These are phyloP conservation scores for Fusarium albosuccineum DNA, from an alignment of 2,329 filamentous ascomycete genomes.

Conservation along the genomic window DNA sequence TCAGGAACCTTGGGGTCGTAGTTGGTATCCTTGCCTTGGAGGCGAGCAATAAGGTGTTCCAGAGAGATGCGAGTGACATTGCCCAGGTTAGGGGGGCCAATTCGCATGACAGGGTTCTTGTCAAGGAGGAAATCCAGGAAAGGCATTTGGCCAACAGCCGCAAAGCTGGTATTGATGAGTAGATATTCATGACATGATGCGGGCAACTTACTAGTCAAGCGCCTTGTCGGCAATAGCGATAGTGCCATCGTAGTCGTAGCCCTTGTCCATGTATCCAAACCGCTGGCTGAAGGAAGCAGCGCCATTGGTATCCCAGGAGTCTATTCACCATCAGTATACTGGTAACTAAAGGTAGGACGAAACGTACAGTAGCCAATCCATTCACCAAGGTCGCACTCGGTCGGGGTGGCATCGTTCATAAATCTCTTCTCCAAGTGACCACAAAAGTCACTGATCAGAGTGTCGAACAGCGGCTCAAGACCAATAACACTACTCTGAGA, in stretches of 20 bases:
- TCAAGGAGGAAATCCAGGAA: constrained; percentile 46
- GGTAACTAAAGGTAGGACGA: too few relatives aligned
- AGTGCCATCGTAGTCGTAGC: constrained; percentile 54
- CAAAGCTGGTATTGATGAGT: constrained; percentile 42
- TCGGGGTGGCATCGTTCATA: constrained; percentile 11
- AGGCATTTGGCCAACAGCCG: constrained; percentile 48
- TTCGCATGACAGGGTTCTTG: constrained; percentile 46
- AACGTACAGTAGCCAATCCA: constrained; percentile 33
- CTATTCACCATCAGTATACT: not conserved
- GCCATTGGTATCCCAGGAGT: constrained; percentile 58
- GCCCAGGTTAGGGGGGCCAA: constrained; percentile 42
- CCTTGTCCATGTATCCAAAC: constrained; percentile 57
- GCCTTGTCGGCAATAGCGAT: constrained; percentile 49
- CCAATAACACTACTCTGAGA: constrained; percentile 34
- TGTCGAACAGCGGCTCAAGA: constrained; percentile 46
- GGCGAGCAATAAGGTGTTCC: constrained; percentile 31
- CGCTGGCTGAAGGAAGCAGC: constrained; percentile 56
- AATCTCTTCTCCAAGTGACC: constrained; percentile 30
- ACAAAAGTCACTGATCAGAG: constrained; percentile 45
- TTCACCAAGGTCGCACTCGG: constrained; percentile 26
- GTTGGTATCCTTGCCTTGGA: constrained; percentile 38
- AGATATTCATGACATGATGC: not conserved
- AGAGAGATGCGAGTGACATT: constrained; percentile 37
- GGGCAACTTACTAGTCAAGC: constrained; percentile 28
- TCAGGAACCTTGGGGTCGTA: constrained; percentile 43